A percentile compares a stretch with the other conserved stretches of the same genome.
phyloP scores from a whole-genome alignment of 2,329 filamentous ascomycete genomes.

The Fusarium sp. region DNA sequence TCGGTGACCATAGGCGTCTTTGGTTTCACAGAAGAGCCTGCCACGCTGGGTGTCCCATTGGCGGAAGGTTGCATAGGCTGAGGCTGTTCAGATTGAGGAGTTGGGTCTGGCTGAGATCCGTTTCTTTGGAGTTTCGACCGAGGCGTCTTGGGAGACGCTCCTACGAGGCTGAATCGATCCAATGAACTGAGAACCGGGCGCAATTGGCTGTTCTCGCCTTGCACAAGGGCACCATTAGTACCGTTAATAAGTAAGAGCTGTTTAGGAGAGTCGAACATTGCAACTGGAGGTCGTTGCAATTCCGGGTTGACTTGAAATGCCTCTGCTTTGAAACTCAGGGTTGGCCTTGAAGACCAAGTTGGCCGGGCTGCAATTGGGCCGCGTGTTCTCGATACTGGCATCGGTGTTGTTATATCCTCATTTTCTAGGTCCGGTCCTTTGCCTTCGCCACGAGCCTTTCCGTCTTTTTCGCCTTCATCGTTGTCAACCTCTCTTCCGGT shows the following conservation, averaged over 20 bases:
- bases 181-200: constrained; percentile 32
- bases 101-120: neutral
- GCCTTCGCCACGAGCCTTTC: neutral
- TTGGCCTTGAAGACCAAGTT: constrained; percentile 30
- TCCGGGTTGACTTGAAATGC: constrained; percentile 33
- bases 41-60: neutral
- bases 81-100: neutral
- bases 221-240: constrained; percentile 33
- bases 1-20: constrained; percentile 15
- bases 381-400: constrained; percentile 13
- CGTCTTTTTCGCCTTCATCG: neutral
- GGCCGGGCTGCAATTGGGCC: constrained; percentile 27
- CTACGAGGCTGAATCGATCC: constrained; percentile 9
- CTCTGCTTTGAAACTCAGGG: constrained; percentile 34
- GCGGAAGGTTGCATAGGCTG: neutral
- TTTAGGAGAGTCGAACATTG: constrained; percentile 27
- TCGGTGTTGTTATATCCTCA: constrained; percentile 1
- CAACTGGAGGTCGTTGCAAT: constrained; percentile 35
- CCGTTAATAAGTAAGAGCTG: constrained; percentile 6
- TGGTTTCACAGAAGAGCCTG: neutral
- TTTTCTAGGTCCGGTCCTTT: neutral
- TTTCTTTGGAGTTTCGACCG: constrained; percentile 15
- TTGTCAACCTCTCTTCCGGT: neutral
- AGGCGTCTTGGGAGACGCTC: constrained; percentile 18
- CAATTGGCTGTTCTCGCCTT: constrained; percentile 30